A percentile compares a stretch with the other conserved stretches of the same genome.
These are phyloP conservation scores for Amanita pseudoporphyria DNA, from an alignment of 768 basidiomycete genomes.

Conservation along the genomic window DNA sequence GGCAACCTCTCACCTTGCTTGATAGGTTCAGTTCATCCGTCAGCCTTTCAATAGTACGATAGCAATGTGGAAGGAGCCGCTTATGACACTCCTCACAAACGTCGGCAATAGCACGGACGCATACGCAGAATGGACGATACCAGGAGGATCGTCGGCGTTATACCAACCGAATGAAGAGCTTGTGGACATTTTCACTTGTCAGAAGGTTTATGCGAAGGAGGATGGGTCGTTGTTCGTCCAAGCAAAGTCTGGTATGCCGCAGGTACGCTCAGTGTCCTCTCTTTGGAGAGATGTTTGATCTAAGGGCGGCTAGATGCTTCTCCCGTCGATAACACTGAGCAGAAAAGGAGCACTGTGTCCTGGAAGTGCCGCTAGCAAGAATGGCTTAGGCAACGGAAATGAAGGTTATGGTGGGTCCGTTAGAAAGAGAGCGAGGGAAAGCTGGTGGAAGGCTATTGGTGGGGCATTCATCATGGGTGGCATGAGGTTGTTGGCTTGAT, in stretches of 20 bases:
- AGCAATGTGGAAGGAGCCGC: slow-evolving; percentile 43
- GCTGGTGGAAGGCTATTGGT: neutral
- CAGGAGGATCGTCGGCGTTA: slow-evolving; percentile 17
- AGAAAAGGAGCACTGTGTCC: slow-evolving; percentile 12
- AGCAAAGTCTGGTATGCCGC: slow-evolving; percentile 36
- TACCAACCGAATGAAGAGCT: slow-evolving; percentile 32
- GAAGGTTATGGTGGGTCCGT: neutral
- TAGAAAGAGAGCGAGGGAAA: neutral
- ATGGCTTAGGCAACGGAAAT: no score
- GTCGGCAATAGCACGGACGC: slow-evolving; percentile 28
- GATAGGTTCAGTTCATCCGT: slow-evolving; percentile 35
- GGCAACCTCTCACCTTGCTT: neutral
- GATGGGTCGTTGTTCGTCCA: slow-evolving; percentile 31
- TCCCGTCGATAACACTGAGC: slow-evolving; percentile 15
- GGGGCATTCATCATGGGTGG: neutral
- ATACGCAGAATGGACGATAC: slow-evolving; percentile 31
- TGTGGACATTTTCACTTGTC: slow-evolving; percentile 47
- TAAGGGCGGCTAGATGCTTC: slow-evolving; percentile 12
- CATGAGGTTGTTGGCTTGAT: neutral
- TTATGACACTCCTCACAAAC: slow-evolving; percentile 50
- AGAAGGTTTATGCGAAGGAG: slow-evolving; percentile 21
- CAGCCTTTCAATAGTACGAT: slow-evolving; percentile 30
- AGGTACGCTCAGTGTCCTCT: slow-evolving; percentile 15
- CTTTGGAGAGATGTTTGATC: neutral
- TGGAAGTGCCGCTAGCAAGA: neutral